These are phyloP conservation scores for Auricularia sp. DNA, from an alignment of 768 basidiomycete species.

Conservation along the genomic window DNA sequence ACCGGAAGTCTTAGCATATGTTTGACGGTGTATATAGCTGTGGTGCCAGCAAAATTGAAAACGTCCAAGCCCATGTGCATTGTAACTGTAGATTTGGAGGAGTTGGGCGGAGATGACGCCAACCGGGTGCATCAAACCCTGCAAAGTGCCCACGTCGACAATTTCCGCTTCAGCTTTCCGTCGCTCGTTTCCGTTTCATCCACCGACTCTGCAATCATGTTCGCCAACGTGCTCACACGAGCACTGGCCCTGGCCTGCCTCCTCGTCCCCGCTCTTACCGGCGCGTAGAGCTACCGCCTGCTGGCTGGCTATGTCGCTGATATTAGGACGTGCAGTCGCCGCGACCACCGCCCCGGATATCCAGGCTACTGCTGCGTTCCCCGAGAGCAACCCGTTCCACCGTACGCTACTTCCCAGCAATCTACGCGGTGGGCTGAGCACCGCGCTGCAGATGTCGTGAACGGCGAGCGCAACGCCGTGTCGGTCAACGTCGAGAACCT, in stretches of 20 bases:
- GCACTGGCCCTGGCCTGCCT: not conserved
- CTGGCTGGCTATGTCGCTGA: not conserved
- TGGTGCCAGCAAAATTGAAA: too few species aligned
- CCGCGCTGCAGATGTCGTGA: conserved; percentile 55
- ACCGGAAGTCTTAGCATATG: too few species aligned
- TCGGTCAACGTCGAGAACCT: conserved; percentile 62
- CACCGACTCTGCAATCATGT: not conserved
- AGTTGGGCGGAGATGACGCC: too few species aligned
- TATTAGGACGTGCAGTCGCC: not conserved
- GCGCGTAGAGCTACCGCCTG: not conserved
- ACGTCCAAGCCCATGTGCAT: too few species aligned
- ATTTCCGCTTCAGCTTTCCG: too few species aligned
- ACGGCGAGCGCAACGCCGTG: conserved; percentile 70
- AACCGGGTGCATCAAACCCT: too few species aligned
- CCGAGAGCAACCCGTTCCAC: conserved; percentile 63
- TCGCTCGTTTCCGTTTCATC: not conserved
- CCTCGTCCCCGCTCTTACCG: not conserved
- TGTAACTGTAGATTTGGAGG: too few species aligned
- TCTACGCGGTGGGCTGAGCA: not conserved
- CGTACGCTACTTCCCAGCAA: conserved; percentile 37
- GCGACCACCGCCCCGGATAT: conserved; percentile 41
- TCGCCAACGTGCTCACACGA: not conserved
- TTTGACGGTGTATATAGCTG: too few species aligned
- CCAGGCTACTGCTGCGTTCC: conserved; percentile 43
- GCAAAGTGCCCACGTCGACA: not conserved